A percentile compares a stretch with the other conserved stretches of the same genome.
phyloP scores from a whole-genome alignment of 2,329 filamentous ascomycete genomes.

The Cercospora nicotianae region DNA sequence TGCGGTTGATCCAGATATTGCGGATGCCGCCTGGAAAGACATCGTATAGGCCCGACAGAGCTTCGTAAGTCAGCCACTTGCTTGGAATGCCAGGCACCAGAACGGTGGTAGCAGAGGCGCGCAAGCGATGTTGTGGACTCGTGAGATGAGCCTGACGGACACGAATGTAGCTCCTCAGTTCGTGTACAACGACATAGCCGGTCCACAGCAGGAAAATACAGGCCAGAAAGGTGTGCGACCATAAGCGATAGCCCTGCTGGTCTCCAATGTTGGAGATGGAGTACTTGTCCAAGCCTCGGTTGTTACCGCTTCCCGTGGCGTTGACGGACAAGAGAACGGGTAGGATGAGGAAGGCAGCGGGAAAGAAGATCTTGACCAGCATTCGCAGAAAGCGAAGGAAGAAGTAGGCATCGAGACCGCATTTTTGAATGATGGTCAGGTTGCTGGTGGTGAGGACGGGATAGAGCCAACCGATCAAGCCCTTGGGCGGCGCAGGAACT shows the following conservation, averaged over 20 bases:
- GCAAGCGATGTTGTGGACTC: slow-evolving; percentile 87
- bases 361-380: slow-evolving; percentile 87
- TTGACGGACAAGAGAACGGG: slow-evolving; percentile 88
- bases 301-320: slow-evolving; percentile 60
- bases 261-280: slow-evolving; percentile 82
- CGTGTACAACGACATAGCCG: slow-evolving; percentile 81
- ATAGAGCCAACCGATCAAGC: slow-evolving; percentile 54
- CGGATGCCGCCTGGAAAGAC: slow-evolving; percentile 93
- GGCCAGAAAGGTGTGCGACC: slow-evolving; percentile 80
- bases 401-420: slow-evolving; percentile 94
- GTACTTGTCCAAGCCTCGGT: slow-evolving; percentile 73
- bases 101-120: slow-evolving; percentile 92
- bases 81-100: slow-evolving; percentile 85
- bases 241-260: slow-evolving; percentile 66
- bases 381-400: slow-evolving; percentile 88
- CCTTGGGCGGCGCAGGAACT: slow-evolving; percentile 68
- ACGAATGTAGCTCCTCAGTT: slow-evolving; percentile 84
- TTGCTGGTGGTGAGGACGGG: slow-evolving; percentile 66
- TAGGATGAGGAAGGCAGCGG: slow-evolving; percentile 73
- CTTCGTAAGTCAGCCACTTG: slow-evolving; percentile 85
- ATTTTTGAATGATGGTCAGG: slow-evolving; percentile 91
- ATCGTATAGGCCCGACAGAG: slow-evolving; percentile 81
- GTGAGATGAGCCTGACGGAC: slow-evolving; percentile 93
- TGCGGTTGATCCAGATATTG: slow-evolving; percentile 95
- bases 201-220: slow-evolving; percentile 78